Conservation (phyloP, 805 yeast genomes). For the Ascoidea asiatica region DNA sequence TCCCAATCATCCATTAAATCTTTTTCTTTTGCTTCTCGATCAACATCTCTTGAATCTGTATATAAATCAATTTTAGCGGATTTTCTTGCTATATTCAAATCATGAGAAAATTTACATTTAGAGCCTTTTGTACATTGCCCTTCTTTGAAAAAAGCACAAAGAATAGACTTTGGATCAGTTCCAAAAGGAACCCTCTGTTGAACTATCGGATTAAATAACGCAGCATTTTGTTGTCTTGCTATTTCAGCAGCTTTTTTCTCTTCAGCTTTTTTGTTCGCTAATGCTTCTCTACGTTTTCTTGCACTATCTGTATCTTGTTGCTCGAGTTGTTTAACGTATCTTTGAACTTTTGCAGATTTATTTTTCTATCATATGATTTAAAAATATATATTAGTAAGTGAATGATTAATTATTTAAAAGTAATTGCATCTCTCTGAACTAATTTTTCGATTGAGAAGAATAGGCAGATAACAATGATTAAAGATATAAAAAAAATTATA, state of each 20-base stretch:
- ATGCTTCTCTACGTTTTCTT: conserved; percentile 28
- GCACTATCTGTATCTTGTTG: conserved; percentile 41
- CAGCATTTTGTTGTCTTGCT: conserved; percentile 79
- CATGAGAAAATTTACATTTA: conserved; percentile 88
- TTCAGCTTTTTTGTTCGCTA: conserved; percentile 61
- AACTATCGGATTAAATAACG: conserved; percentile 51
- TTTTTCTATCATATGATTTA: conserved; percentile 36
- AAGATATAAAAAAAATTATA: too few species aligned
- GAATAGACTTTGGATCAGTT: conserved; percentile 88
- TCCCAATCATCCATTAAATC: conserved; percentile 98
- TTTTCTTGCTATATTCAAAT: conserved; percentile 72
- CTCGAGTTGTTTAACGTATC: conserved; percentile 53
- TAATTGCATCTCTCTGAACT: neutral
- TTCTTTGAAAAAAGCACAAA: conserved; percentile 82
- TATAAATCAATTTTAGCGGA: conserved; percentile 85
- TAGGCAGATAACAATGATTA: neutral
- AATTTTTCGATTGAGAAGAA: neutral
- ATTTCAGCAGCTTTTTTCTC: conserved; percentile 86
- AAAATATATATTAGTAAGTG: too few species aligned
- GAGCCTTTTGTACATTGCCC: conserved; percentile 73
- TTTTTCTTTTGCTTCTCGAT: conserved; percentile 38
- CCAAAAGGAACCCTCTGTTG: conserved; percentile 91
- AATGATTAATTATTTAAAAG: too few species aligned
- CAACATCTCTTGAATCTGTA: conserved; percentile 62
- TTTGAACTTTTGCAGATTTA: conserved; percentile 83